Conservation (phyloP, 352 stramenopile species). For the Pythium volutum region DNA sequence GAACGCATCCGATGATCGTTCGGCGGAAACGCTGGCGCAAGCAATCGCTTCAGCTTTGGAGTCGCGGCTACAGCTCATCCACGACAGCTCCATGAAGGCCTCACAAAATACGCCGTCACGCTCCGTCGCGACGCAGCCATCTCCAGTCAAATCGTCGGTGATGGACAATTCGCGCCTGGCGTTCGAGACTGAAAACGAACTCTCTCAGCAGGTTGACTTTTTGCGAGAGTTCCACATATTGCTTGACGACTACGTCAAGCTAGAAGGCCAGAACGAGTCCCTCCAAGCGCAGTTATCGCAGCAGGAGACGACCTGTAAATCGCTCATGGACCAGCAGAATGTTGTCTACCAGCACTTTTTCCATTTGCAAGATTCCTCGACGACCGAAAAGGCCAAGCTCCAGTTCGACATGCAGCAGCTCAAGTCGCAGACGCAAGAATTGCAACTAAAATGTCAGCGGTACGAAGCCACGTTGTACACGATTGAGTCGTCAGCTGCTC, state of each 20-base stretch:
- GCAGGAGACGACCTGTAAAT: constrained; percentile 54
- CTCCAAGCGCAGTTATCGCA: constrained; percentile 41
- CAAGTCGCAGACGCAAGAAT: constrained; percentile 36
- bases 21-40: constrained; percentile 22
- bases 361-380: constrained; percentile 45
- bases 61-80: constrained; percentile 11
- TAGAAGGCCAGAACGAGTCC: constrained; percentile 47
- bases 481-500: constrained; percentile 20
- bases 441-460: constrained; percentile 46
- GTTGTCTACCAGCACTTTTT: constrained; percentile 75
- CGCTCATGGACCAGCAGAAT: constrained; percentile 68
- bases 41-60: constrained; percentile 29
- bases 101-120: background rate
- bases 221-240: constrained; percentile 65
- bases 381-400: constrained; percentile 33
- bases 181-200: constrained; percentile 56
- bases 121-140: constrained; percentile 13
- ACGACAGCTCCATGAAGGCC: constrained; percentile 8
- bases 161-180: constrained; percentile 19
- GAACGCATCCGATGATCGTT: constrained; percentile 1
- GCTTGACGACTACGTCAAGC: constrained; percentile 53
- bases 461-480: constrained; percentile 53
- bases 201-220: constrained; percentile 56
- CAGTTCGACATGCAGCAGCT: constrained; percentile 41
- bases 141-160: constrained; percentile 5